Evolutionary conservation across 495 filamentous ascomycete genomes (phyloP).

Genomic region (Filosporella fistucella): DNA sequence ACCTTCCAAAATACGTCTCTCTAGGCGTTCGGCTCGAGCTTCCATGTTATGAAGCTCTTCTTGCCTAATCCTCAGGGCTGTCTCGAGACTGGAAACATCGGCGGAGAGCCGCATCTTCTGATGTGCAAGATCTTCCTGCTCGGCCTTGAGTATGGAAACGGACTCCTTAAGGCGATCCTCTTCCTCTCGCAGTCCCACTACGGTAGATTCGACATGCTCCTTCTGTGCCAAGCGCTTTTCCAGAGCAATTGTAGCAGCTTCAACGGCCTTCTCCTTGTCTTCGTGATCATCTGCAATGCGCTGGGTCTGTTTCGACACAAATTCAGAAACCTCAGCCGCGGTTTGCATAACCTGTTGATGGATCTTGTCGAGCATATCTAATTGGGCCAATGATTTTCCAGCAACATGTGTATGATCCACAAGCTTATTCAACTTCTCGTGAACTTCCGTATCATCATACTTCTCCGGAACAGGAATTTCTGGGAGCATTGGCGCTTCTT

Average conservation of each 20-base stretch:
- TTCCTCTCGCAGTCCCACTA: slow-evolving; percentile 60
- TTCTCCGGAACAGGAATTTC: slow-evolving; percentile 36
- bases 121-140: slow-evolving; percentile 65
- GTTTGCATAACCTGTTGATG: slow-evolving; percentile 84
- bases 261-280: slow-evolving; percentile 71
- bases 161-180: slow-evolving; percentile 57
- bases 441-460: slow-evolving; percentile 68
- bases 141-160: slow-evolving; percentile 49
- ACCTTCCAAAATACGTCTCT: slow-evolving; percentile 88
- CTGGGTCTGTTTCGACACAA: slow-evolving; percentile 74
- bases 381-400: slow-evolving; percentile 51
- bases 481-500: slow-evolving; percentile 27
- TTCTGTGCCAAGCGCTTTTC: slow-evolving; percentile 75
- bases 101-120: slow-evolving; percentile 75
- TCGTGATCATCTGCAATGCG: slow-evolving; percentile 76
- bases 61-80: slow-evolving; percentile 77
- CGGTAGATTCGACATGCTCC: slow-evolving; percentile 69
- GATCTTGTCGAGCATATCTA: slow-evolving; percentile 81
- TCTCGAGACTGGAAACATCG: slow-evolving; percentile 84
- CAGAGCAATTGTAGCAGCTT: slow-evolving; percentile 75
- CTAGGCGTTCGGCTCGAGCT: slow-evolving; percentile 75
- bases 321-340: slow-evolving; percentile 80
- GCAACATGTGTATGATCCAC: slow-evolving; percentile 59
- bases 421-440: slow-evolving; percentile 82
- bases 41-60: slow-evolving; percentile 92